Conservation (phyloP, 495 filamentous ascomycete genomes). For the Talaromyces ruber region DNA sequence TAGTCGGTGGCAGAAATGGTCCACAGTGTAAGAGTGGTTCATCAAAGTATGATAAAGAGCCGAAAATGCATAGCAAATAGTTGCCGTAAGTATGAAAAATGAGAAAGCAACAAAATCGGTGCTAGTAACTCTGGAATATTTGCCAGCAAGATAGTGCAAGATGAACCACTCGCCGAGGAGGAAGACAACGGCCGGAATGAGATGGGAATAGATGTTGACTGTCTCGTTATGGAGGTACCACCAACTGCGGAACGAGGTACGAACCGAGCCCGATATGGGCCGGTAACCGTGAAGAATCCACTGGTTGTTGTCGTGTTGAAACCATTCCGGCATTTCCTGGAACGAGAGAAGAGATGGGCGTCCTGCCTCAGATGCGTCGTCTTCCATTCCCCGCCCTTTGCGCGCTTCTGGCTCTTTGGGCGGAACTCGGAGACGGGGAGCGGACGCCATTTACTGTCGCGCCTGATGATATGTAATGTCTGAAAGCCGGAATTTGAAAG, state of each 20-base stretch:
- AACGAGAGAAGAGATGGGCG: slow-evolving; percentile 18
- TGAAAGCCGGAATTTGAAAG: slow-evolving; percentile 6
- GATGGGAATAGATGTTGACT: slow-evolving; percentile 26
- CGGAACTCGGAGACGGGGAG: slow-evolving; percentile 17
- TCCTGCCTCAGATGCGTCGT: slow-evolving; percentile 10
- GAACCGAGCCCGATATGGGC: slow-evolving; percentile 20
- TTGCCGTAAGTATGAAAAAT: slow-evolving; percentile 19
- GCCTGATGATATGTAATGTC: background rate
- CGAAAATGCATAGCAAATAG: slow-evolving; percentile 16
- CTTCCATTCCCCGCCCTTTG: slow-evolving; percentile 14
- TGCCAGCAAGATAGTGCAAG: slow-evolving; percentile 13
- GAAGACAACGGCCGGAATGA: slow-evolving; percentile 18
- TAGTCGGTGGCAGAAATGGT: slow-evolving; percentile 16
- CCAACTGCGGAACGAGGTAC: slow-evolving; percentile 20
- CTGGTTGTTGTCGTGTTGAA: slow-evolving; percentile 13
- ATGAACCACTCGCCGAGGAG: slow-evolving; percentile 13
- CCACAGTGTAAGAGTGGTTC: slow-evolving; percentile 18
- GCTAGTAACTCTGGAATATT: slow-evolving; percentile 13
- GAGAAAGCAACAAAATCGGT: slow-evolving; percentile 17
- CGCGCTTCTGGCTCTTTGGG: slow-evolving; percentile 6
- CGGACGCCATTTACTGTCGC: slow-evolving; percentile 9
- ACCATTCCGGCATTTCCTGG: slow-evolving; percentile 25
- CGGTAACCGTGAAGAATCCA: slow-evolving; percentile 22
- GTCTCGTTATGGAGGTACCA: slow-evolving; percentile 25
- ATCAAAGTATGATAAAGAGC: slow-evolving; percentile 20